Evolutionary conservation across 176 grass and related monocot genomes (phyloP), one percentile per base, ranked within the genome.

Genomic region (Oryza rufipogon): DNA sequence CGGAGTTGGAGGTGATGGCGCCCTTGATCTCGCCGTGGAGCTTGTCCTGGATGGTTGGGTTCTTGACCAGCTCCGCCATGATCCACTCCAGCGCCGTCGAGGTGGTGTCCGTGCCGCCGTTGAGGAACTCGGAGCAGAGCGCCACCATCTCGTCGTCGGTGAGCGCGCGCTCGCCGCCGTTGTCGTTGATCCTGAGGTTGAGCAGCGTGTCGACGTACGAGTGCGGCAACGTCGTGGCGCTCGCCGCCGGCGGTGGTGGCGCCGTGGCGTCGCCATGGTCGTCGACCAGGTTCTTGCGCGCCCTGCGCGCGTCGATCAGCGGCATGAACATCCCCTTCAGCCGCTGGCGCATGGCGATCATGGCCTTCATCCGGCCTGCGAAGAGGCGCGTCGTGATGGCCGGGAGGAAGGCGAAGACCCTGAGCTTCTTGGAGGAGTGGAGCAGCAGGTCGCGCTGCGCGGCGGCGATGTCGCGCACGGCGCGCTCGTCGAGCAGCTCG

Each of bases 11-110:
- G 4, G 9, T 23, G 3, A 28, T 36, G 13, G 7, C 51, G 34
- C 13, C 25, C 4, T 44, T 71, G 10, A 92, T 89, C 68, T 92
- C 90, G 14, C 76, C 32, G 4, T 74, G 68, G 2, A 92, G 87
- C 70, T 56, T 89, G 25, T 66, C 17, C 42, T 92, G 90, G 49
- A 89, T 71, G 3, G 45, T 6, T 15, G 69, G 87, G 83, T 92
- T 86, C 79, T 80, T 89, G 14, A 88, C 86, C 20, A 92, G 84
- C 42, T 92, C 80, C 0, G 90, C 90, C 90, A 92, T 92, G 83
- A 92, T 92, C 90, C 90, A 92, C 66, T 92, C 48, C 12, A 92
- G 47, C 22, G 87, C 79, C n/a, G 90, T 92, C 23, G 79, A 87
- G 26, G 90, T 92, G 58, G 90, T 86, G 80, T 92, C 90, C 10